Percentiles rank a stretch among this genome's conserved stretches.
phyloP scores from a whole-genome alignment of 106 monocot genomes.

The Agapanthus africanus region DNA sequence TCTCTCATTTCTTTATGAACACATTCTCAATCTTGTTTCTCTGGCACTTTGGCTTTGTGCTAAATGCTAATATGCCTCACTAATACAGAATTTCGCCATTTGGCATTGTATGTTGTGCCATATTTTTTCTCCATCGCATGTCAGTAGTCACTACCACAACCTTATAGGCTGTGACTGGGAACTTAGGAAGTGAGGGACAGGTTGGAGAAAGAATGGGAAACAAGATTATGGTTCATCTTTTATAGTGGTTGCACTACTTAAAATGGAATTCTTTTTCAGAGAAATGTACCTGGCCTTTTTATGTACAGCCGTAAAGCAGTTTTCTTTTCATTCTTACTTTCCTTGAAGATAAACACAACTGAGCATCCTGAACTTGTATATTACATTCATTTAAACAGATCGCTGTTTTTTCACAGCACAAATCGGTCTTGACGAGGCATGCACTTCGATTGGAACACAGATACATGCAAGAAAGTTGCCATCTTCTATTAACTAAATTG shows the following conservation, averaged over 20 bases:
- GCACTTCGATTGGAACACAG: background rate
- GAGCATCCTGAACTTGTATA: background rate
- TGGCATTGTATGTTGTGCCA: background rate
- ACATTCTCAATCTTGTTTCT: background rate
- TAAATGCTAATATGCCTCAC: background rate
- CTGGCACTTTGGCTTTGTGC: background rate
- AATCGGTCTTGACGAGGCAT: background rate
- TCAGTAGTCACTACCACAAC: too few species aligned
- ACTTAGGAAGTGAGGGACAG: background rate
- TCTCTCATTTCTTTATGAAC: conserved; percentile 9
- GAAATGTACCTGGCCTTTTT: background rate
- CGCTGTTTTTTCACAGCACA: background rate
- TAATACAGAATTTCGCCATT: background rate
- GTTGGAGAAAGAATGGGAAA: background rate
- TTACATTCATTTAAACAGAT: background rate
- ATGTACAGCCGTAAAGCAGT: too few species aligned
- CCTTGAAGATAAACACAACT: background rate
- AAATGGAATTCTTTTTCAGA: background rate
- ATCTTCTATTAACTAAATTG: too few species aligned
- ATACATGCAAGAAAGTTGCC: too few species aligned
- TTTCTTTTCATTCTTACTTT: background rate
- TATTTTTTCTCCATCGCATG: background rate
- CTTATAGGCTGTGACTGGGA: too few species aligned
- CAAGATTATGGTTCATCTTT: too few species aligned
- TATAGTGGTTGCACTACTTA: too few species aligned